Evolutionary conservation across 2,329 filamentous ascomycete species (phyloP), one percentile per base, ranked within the genome.

Genomic region (Fusarium sp.): DNA sequence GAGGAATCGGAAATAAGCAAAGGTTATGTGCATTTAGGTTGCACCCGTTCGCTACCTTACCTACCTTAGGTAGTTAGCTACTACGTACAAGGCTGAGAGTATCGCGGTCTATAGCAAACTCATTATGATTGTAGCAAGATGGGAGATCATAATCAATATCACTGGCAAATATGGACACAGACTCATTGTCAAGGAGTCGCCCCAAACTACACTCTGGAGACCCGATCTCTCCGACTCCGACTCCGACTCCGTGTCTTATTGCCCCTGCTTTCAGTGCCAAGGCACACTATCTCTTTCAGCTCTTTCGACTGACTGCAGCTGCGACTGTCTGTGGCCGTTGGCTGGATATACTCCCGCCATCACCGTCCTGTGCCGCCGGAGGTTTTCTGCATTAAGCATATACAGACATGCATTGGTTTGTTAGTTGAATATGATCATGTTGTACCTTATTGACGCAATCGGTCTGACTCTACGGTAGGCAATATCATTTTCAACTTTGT

Each of bases 401-500:
- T 35, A 47, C 15, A 33, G 31, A 8, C 31, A 16, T 43, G 23
- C 26, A 23, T 18, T 28, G 39, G 29, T 54, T 33, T 33, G 6
- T 18, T 33, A 15, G 31, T 11, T 33, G 13, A 16, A 33, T 3
- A 33, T 15, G 7, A 33, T 18, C 31, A 33, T 33, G 31, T 20
- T 20, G 39, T 23, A 41, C 23, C 21, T 21, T 21, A 16, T 16
- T 12, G 23, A 43, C 23, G 5, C 9, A 18, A n/a, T n/a, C 18
- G 6, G 16, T 12, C 16, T 44, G 18, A 16, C 29, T 39, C n/a
- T 44, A 44, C n/a, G 26, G 92, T 8, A 18, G 13, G 16, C 31
- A 92, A 74, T 94, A 94, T 11, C 92, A 83, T 28, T 91, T n/a
- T n/a, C n/a, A n/a, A n/a, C n/a, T 84, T 80, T 29, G 15, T 52